Conservation (phyloP, 1,284 basidiomycete species). For the Marasmius tenuissimus region DNA sequence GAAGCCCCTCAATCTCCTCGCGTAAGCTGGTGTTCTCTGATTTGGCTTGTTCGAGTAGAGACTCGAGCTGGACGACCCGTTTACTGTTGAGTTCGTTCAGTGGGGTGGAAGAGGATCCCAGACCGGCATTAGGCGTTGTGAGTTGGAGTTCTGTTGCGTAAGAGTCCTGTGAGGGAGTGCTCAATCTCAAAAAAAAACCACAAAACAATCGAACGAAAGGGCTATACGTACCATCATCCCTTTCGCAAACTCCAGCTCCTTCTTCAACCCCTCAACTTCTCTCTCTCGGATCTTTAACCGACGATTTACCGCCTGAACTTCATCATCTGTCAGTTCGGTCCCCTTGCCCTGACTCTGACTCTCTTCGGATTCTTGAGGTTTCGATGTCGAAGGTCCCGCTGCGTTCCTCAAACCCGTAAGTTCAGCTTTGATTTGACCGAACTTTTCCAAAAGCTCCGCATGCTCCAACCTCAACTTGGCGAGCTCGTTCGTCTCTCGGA, state of each 20-base stretch:
- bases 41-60: conserved; percentile 56
- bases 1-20: conserved; percentile 30
- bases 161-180: background rate
- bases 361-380: background rate
- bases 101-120: background rate
- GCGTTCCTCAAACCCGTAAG: conserved; percentile 25
- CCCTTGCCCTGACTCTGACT: background rate
- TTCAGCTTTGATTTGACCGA: conserved; percentile 58
- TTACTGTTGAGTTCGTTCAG: conserved; percentile 37
- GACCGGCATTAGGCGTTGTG: background rate
- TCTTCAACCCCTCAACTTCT: conserved; percentile 46
- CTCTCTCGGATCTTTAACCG: conserved; percentile 46
- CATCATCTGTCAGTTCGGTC: conserved; percentile 21
- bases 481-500: conserved; percentile 54
- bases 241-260: conserved; percentile 63
- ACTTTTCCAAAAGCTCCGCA: conserved; percentile 62
- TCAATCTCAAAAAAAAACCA: no score
- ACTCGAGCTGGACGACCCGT: conserved; percentile 58
- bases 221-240: conserved; percentile 54
- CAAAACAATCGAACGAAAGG: background rate
- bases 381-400: background rate
- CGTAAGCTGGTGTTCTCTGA: conserved; percentile 42
- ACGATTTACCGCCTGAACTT: conserved; percentile 41
- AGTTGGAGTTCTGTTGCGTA: background rate
- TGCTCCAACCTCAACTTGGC: conserved; percentile 58